A percentile compares a stretch with the other conserved stretches of the same genome.
These are phyloP conservation scores for Prunus davidiana DNA, from an alignment of 306 rosid species.

Conservation along the genomic window DNA sequence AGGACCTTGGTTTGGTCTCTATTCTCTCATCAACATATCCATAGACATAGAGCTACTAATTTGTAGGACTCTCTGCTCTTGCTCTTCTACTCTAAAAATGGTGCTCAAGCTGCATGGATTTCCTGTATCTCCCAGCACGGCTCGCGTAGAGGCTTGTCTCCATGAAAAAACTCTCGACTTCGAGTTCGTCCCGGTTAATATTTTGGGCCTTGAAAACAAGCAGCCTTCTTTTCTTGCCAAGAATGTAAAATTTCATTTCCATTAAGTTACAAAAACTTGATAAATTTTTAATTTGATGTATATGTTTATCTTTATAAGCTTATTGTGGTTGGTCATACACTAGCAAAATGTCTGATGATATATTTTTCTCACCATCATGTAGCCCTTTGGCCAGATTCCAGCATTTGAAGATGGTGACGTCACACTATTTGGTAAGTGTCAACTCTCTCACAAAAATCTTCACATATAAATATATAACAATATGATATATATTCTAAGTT, in stretches of 20 bases:
- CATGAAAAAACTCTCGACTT: slow-evolving; percentile 65
- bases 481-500: neutral
- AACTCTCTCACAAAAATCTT: neutral
- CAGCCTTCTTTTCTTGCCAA: slow-evolving; percentile 63
- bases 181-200: slow-evolving; percentile 57
- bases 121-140: slow-evolving; percentile 55
- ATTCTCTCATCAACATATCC: neutral
- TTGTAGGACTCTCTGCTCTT: no score
- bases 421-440: slow-evolving; percentile 60
- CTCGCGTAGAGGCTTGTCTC: slow-evolving; percentile 52
- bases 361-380: neutral
- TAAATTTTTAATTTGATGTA: neutral
- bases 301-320: neutral
- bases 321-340: neutral
- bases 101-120: slow-evolving; percentile 65
- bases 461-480: neutral
- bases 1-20: neutral
- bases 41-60: no score
- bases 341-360: neutral
- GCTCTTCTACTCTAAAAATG: slow-evolving; percentile 24
- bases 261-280: no score
- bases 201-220: slow-evolving; percentile 52
- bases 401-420: slow-evolving; percentile 69
- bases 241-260: slow-evolving; percentile 34
- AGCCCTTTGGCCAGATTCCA: slow-evolving; percentile 75